A percentile compares a stretch with the other conserved stretches of the same genome.
Evolutionary conservation across 2,329 filamentous ascomycete species (phyloP).

Genomic region (Colletotrichum spaethianum): DNA sequence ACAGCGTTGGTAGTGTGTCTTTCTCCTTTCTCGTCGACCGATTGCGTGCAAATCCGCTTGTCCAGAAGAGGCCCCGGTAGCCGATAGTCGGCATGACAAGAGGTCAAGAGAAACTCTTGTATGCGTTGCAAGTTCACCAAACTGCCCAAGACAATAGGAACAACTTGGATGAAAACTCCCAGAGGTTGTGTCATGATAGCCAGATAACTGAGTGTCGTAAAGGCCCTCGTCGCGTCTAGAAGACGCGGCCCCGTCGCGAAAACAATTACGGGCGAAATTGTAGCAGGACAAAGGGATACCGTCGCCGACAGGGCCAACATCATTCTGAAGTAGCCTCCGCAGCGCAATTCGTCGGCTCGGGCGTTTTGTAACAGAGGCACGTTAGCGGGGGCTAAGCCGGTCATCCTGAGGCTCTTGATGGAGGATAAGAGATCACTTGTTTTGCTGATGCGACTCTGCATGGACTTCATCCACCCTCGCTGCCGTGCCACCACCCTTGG

Average conservation of each 20-base stretch:
- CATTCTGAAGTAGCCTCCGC: slow-evolving; percentile 40
- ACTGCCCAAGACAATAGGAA: background rate
- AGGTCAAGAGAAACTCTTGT: background rate
- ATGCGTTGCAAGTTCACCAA: slow-evolving; percentile 2
- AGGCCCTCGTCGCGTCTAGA: background rate
- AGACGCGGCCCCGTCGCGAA: background rate
- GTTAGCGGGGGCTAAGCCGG: slow-evolving; percentile 43
- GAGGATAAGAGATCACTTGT: slow-evolving; percentile 40
- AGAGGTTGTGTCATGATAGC: background rate
- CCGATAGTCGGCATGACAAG: background rate
- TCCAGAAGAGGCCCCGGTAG: background rate
- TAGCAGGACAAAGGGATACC: background rate
- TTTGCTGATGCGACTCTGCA: slow-evolving; percentile 40
- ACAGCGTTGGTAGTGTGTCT: background rate
- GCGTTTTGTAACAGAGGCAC: slow-evolving; percentile 48
- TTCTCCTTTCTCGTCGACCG: background rate
- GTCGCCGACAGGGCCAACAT: background rate
- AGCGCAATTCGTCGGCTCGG: slow-evolving; percentile 48
- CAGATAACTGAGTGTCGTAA: background rate
- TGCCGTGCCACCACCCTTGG: slow-evolving; percentile 51
- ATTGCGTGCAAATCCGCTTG: background rate
- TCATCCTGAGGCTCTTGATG: slow-evolving; percentile 31
- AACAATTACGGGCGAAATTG: background rate
- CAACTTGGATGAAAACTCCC: background rate
- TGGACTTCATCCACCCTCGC: slow-evolving; percentile 43